These are phyloP conservation scores for Alternaria solani DNA, from an alignment of 2,329 filamentous ascomycete species.

Conservation along the genomic window DNA sequence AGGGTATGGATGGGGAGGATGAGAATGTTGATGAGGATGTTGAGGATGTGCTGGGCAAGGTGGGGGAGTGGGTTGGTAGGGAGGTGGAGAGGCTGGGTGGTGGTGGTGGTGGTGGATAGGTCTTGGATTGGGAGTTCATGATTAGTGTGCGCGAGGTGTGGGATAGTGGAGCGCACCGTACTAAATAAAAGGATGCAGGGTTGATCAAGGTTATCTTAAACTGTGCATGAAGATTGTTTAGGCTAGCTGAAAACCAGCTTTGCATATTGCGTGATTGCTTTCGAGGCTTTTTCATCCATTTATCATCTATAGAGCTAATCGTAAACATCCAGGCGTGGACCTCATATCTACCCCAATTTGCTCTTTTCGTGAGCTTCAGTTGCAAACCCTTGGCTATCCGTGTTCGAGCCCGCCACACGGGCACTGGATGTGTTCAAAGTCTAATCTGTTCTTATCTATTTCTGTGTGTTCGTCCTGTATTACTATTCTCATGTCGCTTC, in stretches of 20 bases:
- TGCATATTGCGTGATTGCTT: neutral
- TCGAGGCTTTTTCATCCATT: neutral
- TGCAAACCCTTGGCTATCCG: neutral
- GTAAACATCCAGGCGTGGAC: neutral
- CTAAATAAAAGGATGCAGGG: neutral
- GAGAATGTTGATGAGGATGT: neutral
- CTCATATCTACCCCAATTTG: neutral
- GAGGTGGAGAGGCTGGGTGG: slow-evolving; percentile 7
- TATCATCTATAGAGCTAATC: neutral
- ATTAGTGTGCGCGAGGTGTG: no score
- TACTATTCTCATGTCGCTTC: neutral
- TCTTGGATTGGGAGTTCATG: neutral
- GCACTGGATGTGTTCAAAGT: neutral
- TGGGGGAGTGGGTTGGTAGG: slow-evolving; percentile 7
- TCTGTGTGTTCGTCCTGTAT: neutral
- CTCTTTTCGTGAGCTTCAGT: neutral
- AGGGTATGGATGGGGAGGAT: neutral
- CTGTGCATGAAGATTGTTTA: neutral
- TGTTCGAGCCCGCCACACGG: neutral
- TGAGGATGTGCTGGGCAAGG: neutral
- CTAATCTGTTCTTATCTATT: neutral
- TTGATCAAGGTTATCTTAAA: neutral
- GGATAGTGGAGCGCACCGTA: neutral
- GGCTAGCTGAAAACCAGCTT: neutral
- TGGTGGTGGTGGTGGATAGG: neutral